Conservation (phyloP, 345 rosid species). For the Eucalyptus curtisii region DNA sequence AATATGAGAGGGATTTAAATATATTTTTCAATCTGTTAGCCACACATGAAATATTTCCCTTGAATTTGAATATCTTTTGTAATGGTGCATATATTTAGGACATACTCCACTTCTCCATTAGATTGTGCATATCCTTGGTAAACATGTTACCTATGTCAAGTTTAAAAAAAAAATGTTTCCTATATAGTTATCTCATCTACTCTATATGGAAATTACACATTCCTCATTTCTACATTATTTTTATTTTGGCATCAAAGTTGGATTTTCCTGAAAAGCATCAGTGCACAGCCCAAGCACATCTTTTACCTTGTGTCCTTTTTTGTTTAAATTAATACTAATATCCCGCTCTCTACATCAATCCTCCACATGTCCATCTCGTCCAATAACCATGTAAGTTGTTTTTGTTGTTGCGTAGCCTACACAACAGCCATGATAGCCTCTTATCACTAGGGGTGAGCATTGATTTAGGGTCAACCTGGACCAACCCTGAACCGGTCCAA, state of each 20-base stretch:
- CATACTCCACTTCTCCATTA: neutral
- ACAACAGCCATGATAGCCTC: neutral
- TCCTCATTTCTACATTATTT: neutral
- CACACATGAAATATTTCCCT: neutral
- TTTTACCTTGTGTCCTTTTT: neutral
- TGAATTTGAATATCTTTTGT: neutral
- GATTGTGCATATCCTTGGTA: neutral
- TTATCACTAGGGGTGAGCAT: too few relatives aligned
- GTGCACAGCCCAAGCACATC: neutral
- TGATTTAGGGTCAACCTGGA: too few relatives aligned
- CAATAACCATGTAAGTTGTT: neutral
- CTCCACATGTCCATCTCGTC: neutral
- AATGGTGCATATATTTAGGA: neutral
- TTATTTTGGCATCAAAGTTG: neutral
- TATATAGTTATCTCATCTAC: neutral
- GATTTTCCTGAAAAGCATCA: neutral
- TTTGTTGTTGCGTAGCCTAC: neutral
- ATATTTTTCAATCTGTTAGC: neutral
- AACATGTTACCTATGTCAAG: neutral
- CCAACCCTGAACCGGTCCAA: too few relatives aligned
- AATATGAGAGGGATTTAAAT: neutral
- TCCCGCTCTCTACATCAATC: neutral
- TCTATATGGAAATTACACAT: neutral
- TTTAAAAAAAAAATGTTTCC: neutral
- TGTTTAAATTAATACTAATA: neutral